A percentile compares a stretch with the other conserved stretches of the same genome.
phyloP scores from a whole-genome alignment of 1,284 basidiomycete genomes.

The Sporisorium sorghi region DNA sequence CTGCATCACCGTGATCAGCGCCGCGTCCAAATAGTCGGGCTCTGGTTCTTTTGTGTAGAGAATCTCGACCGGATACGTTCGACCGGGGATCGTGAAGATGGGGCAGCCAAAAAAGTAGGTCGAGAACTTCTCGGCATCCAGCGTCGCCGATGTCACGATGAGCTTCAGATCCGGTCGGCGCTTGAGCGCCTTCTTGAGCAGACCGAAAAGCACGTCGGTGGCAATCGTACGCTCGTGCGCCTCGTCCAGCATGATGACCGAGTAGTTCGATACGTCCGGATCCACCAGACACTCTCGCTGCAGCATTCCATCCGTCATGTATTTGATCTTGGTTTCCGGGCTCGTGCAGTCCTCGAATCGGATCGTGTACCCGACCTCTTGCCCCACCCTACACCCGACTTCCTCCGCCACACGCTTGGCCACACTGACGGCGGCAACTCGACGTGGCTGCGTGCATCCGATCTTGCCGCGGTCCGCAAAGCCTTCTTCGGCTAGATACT shows the following conservation, averaged over 20 bases:
- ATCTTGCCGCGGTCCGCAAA: conserved; percentile 88
- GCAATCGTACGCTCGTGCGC: conserved; percentile 98
- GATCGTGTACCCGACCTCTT: conserved; percentile 97
- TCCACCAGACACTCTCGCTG: conserved; percentile 96
- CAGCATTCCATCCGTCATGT: conserved; percentile 99
- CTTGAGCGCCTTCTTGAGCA: conserved; percentile 95
- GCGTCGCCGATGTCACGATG: conserved; percentile 96
- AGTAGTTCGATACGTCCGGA: conserved; percentile 90
- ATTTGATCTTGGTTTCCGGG: conserved; percentile 98
- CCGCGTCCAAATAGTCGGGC: conserved; percentile 96
- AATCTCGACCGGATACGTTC: conserved; percentile 97
- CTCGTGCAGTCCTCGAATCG: conserved; percentile 99
- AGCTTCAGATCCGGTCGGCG: conserved; percentile 93
- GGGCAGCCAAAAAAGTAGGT: conserved; percentile 98
- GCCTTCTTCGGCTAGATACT: conserved; percentile 89
- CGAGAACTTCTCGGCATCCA: conserved; percentile 99
- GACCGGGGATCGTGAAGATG: conserved; percentile 99
- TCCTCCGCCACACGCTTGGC: conserved; percentile 98
- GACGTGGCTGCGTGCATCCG: conserved; percentile 96
- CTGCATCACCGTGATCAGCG: conserved; percentile 98
- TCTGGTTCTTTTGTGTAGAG: conserved; percentile 99
- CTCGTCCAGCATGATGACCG: conserved; percentile 97
- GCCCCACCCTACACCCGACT: conserved; percentile 93
- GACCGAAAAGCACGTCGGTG: conserved; percentile 95
- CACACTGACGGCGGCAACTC: conserved; percentile 99